phyloP scores from a whole-genome alignment of 495 filamentous ascomycete species.

The Penicillium ochrochloron region DNA sequence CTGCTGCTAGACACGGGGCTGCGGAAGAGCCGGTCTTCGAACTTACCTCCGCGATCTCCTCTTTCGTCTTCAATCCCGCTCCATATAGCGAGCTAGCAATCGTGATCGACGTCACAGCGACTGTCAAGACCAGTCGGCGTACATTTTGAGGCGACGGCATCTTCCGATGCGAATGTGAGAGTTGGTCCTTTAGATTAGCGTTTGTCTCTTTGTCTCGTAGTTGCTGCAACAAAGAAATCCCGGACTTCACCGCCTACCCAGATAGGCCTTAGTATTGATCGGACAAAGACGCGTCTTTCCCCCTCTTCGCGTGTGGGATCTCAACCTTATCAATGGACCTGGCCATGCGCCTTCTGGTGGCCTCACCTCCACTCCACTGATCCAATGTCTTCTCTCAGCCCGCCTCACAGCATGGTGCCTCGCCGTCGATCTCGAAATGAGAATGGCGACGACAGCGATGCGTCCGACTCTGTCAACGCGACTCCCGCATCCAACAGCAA shows the following conservation, averaged over 20 bases:
- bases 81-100: constrained; percentile 58
- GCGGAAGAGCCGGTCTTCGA: not conserved
- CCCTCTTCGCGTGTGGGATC: constrained; percentile 17
- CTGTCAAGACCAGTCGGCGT: constrained; percentile 48
- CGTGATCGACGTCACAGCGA: constrained; percentile 53
- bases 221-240: constrained; percentile 19
- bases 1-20: not conserved
- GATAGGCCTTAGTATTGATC: constrained; percentile 25
- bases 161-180: constrained; percentile 14
- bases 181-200: constrained; percentile 5
- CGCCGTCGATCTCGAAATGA: constrained; percentile 39
- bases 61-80: constrained; percentile 55
- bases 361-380: constrained; percentile 2
- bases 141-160: constrained; percentile 39
- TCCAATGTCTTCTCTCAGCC: constrained; percentile 36
- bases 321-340: constrained; percentile 17
- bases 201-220: constrained; percentile 5
- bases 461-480: constrained; percentile 21
- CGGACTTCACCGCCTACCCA: constrained; percentile 33
- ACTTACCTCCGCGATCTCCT: constrained; percentile 51
- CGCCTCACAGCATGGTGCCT: constrained; percentile 27
- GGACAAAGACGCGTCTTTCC: constrained; percentile 30
- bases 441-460: constrained; percentile 33
- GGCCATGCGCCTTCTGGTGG: constrained; percentile 12
- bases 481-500: constrained; percentile 39